These are phyloP conservation scores for Volutella citrinella DNA, from an alignment of 2,329 filamentous ascomycete genomes.

Conservation along the genomic window DNA sequence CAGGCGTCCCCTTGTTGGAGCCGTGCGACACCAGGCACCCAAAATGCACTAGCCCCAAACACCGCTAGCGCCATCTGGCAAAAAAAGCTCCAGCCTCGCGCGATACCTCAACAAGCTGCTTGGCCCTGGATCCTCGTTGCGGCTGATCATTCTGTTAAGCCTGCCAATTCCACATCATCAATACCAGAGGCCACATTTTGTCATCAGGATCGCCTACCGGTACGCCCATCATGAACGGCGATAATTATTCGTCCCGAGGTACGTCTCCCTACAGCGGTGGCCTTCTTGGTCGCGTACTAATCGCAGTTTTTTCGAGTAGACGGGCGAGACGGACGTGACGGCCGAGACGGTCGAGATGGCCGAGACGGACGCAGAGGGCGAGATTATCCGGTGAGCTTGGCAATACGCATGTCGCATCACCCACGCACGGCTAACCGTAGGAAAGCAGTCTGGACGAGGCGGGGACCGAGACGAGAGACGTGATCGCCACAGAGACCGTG, in stretches of 20 bases:
- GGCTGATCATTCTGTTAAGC: slow-evolving; percentile 22
- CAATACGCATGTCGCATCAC: no score
- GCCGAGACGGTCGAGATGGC: no score
- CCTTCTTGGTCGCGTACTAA: no score
- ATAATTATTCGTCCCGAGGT: slow-evolving; percentile 79
- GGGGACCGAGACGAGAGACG: slow-evolving; percentile 34
- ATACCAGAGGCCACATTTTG: slow-evolving; percentile 11
- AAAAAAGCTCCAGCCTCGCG: slow-evolving; percentile 48
- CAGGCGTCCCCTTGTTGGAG: no score
- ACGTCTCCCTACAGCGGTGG: slow-evolving; percentile 33
- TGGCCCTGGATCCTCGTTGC: slow-evolving; percentile 26
- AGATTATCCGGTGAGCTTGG: slow-evolving; percentile 54
- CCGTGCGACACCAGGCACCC: no score
- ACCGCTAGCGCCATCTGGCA: slow-evolving; percentile 25
- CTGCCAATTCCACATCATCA: slow-evolving; percentile 22
- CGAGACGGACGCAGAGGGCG: slow-evolving; percentile 51
- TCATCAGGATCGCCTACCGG: slow-evolving; percentile 16
- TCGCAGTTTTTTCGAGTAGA: no score
- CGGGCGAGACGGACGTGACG: no score
- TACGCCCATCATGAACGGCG: slow-evolving; percentile 70
- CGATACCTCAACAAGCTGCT: slow-evolving; percentile 25
- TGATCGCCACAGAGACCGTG: slow-evolving; percentile 28
- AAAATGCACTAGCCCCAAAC: slow-evolving; percentile 23
- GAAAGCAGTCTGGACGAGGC: no score
- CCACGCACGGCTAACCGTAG: no score